Evolutionary conservation across 164 flowering plant genomes (phyloP).

Genomic region (Saururus chinensis): DNA sequence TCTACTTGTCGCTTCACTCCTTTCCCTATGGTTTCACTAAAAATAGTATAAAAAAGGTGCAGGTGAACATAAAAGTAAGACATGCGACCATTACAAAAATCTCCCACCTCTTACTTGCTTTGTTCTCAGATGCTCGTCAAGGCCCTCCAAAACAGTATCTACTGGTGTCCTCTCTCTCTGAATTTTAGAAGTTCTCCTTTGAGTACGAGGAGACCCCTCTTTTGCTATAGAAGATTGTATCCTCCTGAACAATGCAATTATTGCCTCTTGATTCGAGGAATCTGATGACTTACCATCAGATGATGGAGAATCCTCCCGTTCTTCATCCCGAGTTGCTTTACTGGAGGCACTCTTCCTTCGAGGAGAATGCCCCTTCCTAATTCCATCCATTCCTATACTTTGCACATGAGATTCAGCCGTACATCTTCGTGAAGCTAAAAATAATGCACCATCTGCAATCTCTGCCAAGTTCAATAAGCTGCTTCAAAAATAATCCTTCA

Average conservation of each 20-base stretch:
- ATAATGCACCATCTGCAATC: constrained; percentile 32
- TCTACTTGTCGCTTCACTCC: constrained; percentile 8
- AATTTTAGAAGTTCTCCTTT: constrained; percentile 16
- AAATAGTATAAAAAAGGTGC: not conserved
- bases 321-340: constrained; percentile 12
- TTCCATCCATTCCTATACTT: constrained; percentile 32
- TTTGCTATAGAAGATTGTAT: constrained; percentile 55
- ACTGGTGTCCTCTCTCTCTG: constrained; percentile 19
- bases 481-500: constrained; percentile 51
- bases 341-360: constrained; percentile 17
- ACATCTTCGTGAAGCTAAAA: constrained; percentile 12
- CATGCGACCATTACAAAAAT: not conserved
- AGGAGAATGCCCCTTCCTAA: constrained; percentile 16
- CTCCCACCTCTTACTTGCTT: constrained; percentile 27
- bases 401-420: constrained; percentile 8
- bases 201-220: constrained; percentile 17
- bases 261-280: constrained; percentile 35
- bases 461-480: constrained; percentile 72
- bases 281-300: constrained; percentile 14
- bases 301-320: constrained; percentile 9
- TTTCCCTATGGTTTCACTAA: constrained; percentile 12
- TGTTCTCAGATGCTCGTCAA: constrained; percentile 20
- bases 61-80: not conserved
- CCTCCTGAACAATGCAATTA: constrained; percentile 43
- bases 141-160: constrained; percentile 35